Evolutionary conservation across 2,329 filamentous ascomycete species (phyloP).

Genomic region (Aspergillus intermedius): DNA sequence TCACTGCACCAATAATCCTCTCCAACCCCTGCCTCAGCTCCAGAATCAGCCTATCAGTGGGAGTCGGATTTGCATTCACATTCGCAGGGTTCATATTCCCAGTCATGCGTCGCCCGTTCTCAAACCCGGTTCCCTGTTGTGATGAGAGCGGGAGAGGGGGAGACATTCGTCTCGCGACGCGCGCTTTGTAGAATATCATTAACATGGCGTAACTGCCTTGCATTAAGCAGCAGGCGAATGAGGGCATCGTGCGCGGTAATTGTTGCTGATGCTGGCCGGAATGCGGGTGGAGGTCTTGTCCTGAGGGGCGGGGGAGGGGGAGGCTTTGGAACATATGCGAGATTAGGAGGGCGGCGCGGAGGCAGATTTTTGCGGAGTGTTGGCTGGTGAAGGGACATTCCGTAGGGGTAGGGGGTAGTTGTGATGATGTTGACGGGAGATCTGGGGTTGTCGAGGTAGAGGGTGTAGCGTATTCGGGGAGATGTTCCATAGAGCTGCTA

Average conservation of each 20-base stretch:
- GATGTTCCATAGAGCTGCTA: conserved; percentile 22
- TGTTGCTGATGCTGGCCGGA: conserved; percentile 8
- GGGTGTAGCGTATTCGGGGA: conserved; percentile 23
- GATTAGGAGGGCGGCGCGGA: conserved; percentile 35
- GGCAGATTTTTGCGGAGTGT: conserved; percentile 37
- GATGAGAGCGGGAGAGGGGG: conserved; percentile 1
- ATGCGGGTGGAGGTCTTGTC: conserved; percentile 9
- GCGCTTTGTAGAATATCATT: conserved; percentile 40
- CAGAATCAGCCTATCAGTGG: conserved; percentile 27
- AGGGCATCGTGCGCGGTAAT: conserved; percentile 40
- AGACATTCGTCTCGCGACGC: conserved; percentile 28
- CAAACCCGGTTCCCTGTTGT: neutral
- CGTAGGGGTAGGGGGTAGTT: conserved; percentile 24
- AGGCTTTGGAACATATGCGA: conserved; percentile 36
- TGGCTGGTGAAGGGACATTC: conserved; percentile 37
- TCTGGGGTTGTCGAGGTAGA: conserved; percentile 28
- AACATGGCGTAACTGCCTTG: conserved; percentile 43
- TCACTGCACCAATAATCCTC: conserved; percentile 29
- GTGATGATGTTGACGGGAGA: conserved; percentile 17
- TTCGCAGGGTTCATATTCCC: conserved; percentile 5
- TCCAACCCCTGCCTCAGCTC: conserved; percentile 34
- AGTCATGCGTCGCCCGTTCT: neutral
- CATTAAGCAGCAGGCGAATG: conserved; percentile 43
- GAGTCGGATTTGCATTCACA: conserved; percentile 9
- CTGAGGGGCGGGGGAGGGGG: conserved; percentile 31